Base-by-base conservation (phyloP, 179 eudicot species). In the Silene noctiflora region DNA sequence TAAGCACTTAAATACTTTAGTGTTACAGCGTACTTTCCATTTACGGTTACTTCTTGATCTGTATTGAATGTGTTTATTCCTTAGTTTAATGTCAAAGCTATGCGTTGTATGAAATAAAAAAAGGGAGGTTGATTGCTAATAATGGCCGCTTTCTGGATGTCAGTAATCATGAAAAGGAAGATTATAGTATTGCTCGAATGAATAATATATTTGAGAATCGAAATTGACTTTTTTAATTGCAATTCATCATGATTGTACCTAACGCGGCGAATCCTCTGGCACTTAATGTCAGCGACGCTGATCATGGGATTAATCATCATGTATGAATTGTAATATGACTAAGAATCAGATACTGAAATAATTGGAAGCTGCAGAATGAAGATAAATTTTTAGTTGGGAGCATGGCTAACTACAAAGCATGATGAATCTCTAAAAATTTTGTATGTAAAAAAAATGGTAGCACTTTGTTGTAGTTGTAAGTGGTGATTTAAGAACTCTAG, bases 241-340 rank as follows among this genome's bases (percentile, higher is more conserved):
- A 9, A 16, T 35, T 35, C 55, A 14, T 31, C 11, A 13, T 65
- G 24, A 78, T 42, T 35, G 59, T 24, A 69, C 75, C 65, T 7
- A 67, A 73, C 66, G 67, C 78, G 77, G 69, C 17, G 46, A 62
- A 51, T 76, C 62, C 48, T 65, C 66, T 76, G 80, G 62, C 69
- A 27, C 63, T 35, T 66, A 44, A 58, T 69, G 73, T 76, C 63
- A 80, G 58, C 53, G 17, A 33, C 31, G 76, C 31, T 76, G 70
- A 60, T 76, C 69, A 35, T 56, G 42, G 69, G 60, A 66, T 29
- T 73, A 59, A 72, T 72, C 3, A 61, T 76, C 72, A 25, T 46
- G 60, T 20, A 25, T 72, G n/a, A 33, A 3, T 6, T 73, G 21
- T 55, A 9, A 17, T 44, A 63, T 67, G 78, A 29, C 33, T 53